phyloP scores from a whole-genome alignment of 2,329 filamentous ascomycete genomes.

The Fonsecaea monophora region DNA sequence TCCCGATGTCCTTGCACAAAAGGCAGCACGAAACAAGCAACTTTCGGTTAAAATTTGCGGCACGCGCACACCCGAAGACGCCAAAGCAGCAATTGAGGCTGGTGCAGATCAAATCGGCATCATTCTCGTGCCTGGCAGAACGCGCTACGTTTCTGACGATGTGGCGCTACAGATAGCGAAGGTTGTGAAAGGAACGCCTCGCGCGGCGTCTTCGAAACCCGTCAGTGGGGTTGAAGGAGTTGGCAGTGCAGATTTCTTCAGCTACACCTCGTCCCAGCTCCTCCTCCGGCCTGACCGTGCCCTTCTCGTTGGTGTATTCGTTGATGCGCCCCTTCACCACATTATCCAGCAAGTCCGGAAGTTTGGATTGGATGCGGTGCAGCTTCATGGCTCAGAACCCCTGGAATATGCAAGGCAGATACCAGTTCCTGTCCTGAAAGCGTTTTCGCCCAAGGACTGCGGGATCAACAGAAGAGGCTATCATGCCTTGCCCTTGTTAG shows the following conservation, averaged over 20 bases:
- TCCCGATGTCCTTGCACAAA: constrained; percentile 38
- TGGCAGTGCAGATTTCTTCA: constrained; percentile 73
- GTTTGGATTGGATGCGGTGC: constrained; percentile 83
- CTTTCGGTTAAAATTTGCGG: constrained; percentile 94
- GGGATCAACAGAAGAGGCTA: constrained; percentile 77
- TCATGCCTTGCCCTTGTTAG: constrained; percentile 82
- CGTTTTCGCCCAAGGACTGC: constrained; percentile 78
- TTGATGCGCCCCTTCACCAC: constrained; percentile 84
- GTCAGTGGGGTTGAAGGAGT: constrained; percentile 43
- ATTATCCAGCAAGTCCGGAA: constrained; percentile 78
- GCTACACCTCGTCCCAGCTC: constrained; percentile 57
- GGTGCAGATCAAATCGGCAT: constrained; percentile 94
- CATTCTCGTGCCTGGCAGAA: constrained; percentile 82
- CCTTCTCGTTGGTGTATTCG: constrained; percentile 90
- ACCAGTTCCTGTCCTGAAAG: constrained; percentile 87
- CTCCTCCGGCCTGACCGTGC: constrained; percentile 66
- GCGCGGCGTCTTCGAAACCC: constrained; percentile 42
- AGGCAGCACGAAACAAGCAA: constrained; percentile 52
- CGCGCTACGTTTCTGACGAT: constrained; percentile 79
- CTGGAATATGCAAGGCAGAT: constrained; percentile 89
- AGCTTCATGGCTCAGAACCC: constrained; percentile 90
- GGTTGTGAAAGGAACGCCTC: constrained; percentile 66
- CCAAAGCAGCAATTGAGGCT: constrained; percentile 78
- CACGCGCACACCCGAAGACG: constrained; percentile 81
- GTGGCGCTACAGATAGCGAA: constrained; percentile 81